Percentiles rank a stretch among this genome's conserved stretches.
Evolutionary conservation across 1,139 yeast species (phyloP).

Genomic region (Zygotorulaspora mrakii): DNA sequence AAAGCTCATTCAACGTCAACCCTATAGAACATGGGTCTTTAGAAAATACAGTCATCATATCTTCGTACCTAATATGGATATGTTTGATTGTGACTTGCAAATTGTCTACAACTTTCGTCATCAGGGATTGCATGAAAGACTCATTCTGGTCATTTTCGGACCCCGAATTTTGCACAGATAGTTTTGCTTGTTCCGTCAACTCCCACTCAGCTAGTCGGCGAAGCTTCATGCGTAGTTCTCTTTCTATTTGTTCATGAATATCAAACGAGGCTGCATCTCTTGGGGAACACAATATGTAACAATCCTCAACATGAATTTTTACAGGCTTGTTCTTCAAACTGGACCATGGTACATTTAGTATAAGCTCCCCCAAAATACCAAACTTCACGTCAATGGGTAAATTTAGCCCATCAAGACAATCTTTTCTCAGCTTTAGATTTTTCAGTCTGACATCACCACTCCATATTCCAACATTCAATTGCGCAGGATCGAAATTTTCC

Average conservation of each 20-base stretch:
- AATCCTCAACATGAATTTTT: slow-evolving; percentile 82
- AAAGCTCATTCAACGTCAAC: slow-evolving; percentile 73
- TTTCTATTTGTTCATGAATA: slow-evolving; percentile 59
- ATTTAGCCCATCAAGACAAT: slow-evolving; percentile 77
- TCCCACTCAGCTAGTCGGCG: slow-evolving; percentile 71
- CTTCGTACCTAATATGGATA: slow-evolving; percentile 91
- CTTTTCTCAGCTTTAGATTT: slow-evolving; percentile 64
- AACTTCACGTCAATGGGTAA: slow-evolving; percentile 86
- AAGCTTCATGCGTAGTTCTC: slow-evolving; percentile 63
- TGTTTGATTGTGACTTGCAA: slow-evolving; percentile 88
- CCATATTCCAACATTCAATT: slow-evolving; percentile 94
- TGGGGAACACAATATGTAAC: slow-evolving; percentile 78
- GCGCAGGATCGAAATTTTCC: slow-evolving; percentile 92
- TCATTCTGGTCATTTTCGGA: slow-evolving; percentile 66
- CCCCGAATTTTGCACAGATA: slow-evolving; percentile 42
- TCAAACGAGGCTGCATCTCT: slow-evolving; percentile 53
- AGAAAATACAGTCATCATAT: slow-evolving; percentile 54
- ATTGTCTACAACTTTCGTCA: slow-evolving; percentile 89
- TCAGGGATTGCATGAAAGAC: slow-evolving; percentile 78
- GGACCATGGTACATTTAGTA: slow-evolving; percentile 95
- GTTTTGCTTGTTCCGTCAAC: slow-evolving; percentile 46
- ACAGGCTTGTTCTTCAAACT: slow-evolving; percentile 92
- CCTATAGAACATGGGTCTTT: slow-evolving; percentile 81
- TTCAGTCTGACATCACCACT: slow-evolving; percentile 90
- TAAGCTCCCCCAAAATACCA: slow-evolving; percentile 87